These are phyloP conservation scores for Phlyctochytrium planicorne DNA, from an alignment of 192 early-diverging fungal species.

Conservation along the genomic window DNA sequence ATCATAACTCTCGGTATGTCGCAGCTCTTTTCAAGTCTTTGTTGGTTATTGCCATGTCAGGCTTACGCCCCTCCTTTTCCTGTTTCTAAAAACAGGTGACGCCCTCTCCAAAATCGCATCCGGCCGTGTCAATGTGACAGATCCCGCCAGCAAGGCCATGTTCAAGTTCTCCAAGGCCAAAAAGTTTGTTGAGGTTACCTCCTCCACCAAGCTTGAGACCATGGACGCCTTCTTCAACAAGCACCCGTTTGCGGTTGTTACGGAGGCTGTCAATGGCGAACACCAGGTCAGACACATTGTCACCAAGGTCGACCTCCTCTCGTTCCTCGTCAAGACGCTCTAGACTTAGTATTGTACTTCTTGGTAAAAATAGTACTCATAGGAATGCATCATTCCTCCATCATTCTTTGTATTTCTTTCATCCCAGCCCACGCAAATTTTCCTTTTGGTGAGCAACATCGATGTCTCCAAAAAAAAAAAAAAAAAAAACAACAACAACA, in stretches of 20 bases:
- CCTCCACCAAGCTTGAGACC: constrained; percentile 77
- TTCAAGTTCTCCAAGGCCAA: constrained; percentile 72
- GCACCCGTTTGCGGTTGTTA: constrained; percentile 88
- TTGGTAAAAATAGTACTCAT: no score
- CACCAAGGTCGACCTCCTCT: constrained; percentile 91
- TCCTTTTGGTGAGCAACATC: no score
- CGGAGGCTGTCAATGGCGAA: constrained; percentile 58
- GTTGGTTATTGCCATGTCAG: constrained; percentile 2
- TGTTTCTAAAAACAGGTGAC: constrained; percentile 50
- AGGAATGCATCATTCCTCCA: no score
- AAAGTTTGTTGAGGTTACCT: constrained; percentile 86
- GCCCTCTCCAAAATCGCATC: constrained; percentile 77
- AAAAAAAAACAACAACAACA: no score
- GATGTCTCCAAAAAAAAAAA: no score
- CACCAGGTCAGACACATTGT: constrained; percentile 79
- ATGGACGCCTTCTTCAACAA: constrained; percentile 91
- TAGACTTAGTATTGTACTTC: no score
- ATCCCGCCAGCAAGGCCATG: constrained; percentile 70
- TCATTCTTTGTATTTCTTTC: no score
- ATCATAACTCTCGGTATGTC: constrained; percentile 75
- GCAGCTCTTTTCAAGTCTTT: not conserved
- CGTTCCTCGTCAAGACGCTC: constrained; percentile 64
- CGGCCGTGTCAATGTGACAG: constrained; percentile 58
- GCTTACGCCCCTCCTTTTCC: not conserved
- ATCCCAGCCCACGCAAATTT: constrained; percentile 8